A percentile compares a stretch with the other conserved stretches of the same genome.
These are phyloP conservation scores for Cystoderma amianthinum DNA, from an alignment of 768 basidiomycete species.

Conservation along the genomic window DNA sequence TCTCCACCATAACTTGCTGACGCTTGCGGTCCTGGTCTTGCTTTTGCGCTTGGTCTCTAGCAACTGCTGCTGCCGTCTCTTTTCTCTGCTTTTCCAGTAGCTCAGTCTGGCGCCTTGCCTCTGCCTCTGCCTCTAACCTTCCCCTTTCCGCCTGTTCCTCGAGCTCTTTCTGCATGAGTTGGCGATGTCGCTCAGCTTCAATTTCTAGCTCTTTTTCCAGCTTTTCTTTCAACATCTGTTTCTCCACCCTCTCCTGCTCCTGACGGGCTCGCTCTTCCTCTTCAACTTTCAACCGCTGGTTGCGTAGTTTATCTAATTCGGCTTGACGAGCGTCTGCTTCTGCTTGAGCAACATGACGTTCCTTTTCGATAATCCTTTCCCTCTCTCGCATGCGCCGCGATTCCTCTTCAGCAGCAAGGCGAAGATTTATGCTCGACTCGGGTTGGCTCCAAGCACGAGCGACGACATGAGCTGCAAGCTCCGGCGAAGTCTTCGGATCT, in stretches of 20 bases:
- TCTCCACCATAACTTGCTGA: background rate
- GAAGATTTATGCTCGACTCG: too few relatives aligned
- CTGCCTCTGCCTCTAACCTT: background rate
- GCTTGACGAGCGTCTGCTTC: background rate
- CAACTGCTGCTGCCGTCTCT: background rate
- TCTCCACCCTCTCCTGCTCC: constrained; percentile 19
- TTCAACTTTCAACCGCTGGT: constrained; percentile 8
- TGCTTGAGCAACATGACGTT: background rate
- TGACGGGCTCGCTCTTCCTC: constrained; percentile 22
- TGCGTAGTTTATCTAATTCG: background rate
- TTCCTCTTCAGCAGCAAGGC: background rate
- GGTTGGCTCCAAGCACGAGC: background rate
- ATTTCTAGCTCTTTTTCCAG: background rate
- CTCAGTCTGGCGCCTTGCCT: background rate
- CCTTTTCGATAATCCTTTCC: background rate
- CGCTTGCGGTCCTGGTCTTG: background rate
- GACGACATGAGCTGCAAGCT: background rate
- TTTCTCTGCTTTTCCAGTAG: background rate
- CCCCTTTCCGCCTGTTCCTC: constrained; percentile 3
- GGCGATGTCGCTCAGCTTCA: background rate
- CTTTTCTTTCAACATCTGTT: too few relatives aligned
- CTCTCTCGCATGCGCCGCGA: background rate
- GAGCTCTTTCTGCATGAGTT: constrained; percentile 15
- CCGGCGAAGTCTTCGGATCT: background rate
- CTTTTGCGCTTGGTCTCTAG: too few relatives aligned